Evolutionary conservation across 2,329 filamentous ascomycete genomes (phyloP), one percentile per base, ranked within the genome.

Genomic region (Botrytis cinerea): DNA sequence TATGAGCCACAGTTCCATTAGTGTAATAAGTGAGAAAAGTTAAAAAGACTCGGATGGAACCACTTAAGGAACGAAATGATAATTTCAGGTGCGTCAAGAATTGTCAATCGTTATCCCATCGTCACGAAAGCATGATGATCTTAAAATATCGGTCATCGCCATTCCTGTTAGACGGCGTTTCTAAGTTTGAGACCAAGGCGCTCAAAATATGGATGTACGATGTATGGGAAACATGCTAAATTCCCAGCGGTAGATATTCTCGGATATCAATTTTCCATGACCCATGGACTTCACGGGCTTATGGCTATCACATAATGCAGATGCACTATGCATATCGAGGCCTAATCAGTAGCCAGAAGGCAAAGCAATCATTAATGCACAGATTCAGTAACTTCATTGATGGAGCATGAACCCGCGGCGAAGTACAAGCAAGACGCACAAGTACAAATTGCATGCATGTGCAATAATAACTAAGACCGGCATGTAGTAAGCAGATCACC

Each of bases 401-500:
- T 35, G 12, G 60, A 54, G 46, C 62, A 72, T 72, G 62, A 67
- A 72, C 38, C 46, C 48, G 38, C 45, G 63, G 63, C 48, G 54
- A 69, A 38, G 71, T 35, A 60, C 59, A 60, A 61, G 66, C 61
- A 69, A 60, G 51, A 57, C 51, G 62, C 71, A 68, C 71, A 72
- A 68, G 71, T 54, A 72, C 62, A 72, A 57, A 68, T 68, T 68
- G 63, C 63, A 72, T 68, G 62, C 62, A 72, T 69, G 62, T 45
- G 62, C 51, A 68, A 60, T 48, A 32, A 68, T 48, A 68, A 48
- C 71, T 61, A 48, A 72, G 51, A 69, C 71, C 71, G 71, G 71
- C 71, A 72, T 72, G 68, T 69, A 32, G 71, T 38, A 72, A 28
- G 51, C 54, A 60, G 63, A 69, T 71, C 70, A 54, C 35, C 59